Evolutionary conservation across 2,329 filamentous ascomycete species (phyloP), one percentile per base, ranked within the genome.

Genomic region (Fusarium sp.): DNA sequence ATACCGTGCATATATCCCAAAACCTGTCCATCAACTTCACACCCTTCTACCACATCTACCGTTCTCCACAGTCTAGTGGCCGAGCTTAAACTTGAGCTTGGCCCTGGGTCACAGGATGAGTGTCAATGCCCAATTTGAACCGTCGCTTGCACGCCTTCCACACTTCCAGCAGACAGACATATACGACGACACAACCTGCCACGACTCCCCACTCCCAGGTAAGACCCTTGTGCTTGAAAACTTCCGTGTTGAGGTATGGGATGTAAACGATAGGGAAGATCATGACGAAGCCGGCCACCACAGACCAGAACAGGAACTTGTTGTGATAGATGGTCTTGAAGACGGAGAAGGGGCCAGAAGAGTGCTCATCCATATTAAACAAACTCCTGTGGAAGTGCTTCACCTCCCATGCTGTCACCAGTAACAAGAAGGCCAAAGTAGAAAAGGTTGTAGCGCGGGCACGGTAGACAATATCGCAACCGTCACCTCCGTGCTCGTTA

Each of bases 151-250:
- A 75, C 50, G 83, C 88, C 77, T 92, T 92, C 88, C 88, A 92
- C 1, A 69, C 66, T 76, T 92, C 89, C 3, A 91, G 79, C 9
- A 89, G 82, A 0, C 75, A 74, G 44, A 91, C 78, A 73, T 91
- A 92, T 9, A 84, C 71, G 2, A 82, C 73, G 1, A 88, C 80
- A 31, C 80, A 83, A 15, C 84, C 80, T 41, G 83, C 78, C 1
- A 92, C 88, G 3, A 92, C 79, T 2, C 82, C 87, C 89, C 88
- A 92, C 69, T 92, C 88, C 87, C 88, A 91, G 3, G 78, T 80
- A 52, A 92, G 87, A 1, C 82, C 84, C 38, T 80, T 79, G 71
- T 92, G 89, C 74, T 90, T 88, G 76, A 91, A 91, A 2, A 91
- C 88, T 3, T 77, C 75, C 1, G 78, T 80, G 71, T 90, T 90